Evolutionary conservation across 2,329 filamentous ascomycete genomes (phyloP).

Genomic region (Colletotrichum simmondsii): DNA sequence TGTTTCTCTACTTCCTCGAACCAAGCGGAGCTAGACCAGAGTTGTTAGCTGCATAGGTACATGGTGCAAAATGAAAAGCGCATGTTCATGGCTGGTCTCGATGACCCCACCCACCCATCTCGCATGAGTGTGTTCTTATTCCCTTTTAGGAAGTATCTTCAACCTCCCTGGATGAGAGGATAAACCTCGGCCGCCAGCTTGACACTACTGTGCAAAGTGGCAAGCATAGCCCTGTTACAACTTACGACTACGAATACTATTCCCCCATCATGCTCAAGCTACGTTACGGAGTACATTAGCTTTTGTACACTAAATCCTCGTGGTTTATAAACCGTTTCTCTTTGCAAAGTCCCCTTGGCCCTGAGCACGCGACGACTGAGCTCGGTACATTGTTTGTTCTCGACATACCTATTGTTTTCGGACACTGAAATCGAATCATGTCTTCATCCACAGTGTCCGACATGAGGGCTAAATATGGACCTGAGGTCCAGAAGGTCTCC

Average conservation of each 20-base stretch:
- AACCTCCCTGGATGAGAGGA: not conserved
- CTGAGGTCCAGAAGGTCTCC: constrained; percentile 21
- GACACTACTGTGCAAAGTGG: not conserved
- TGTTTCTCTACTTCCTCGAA: not conserved
- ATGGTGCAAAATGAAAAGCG: not conserved
- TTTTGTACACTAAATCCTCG: not conserved
- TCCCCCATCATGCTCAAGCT: not conserved
- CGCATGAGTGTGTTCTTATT: not conserved
- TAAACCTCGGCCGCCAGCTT: not conserved
- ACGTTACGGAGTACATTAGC: not conserved
- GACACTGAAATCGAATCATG: no score
- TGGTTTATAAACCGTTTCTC: not conserved
- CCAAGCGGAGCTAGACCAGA: not conserved
- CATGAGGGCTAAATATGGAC: not conserved
- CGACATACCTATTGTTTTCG: not conserved
- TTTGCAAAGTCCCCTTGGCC: not conserved
- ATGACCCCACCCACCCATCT: not conserved
- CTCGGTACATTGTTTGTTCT: not conserved
- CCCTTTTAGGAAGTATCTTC: constrained; percentile 1
- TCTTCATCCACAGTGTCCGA: not conserved
- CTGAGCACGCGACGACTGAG: not conserved
- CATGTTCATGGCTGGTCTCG: not conserved
- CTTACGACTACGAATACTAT: not conserved
- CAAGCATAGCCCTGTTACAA: not conserved
- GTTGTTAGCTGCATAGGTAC: not conserved